Conservation (phyloP, 176 grass and related monocot genomes). For the Rhynchospora tenuis region DNA sequence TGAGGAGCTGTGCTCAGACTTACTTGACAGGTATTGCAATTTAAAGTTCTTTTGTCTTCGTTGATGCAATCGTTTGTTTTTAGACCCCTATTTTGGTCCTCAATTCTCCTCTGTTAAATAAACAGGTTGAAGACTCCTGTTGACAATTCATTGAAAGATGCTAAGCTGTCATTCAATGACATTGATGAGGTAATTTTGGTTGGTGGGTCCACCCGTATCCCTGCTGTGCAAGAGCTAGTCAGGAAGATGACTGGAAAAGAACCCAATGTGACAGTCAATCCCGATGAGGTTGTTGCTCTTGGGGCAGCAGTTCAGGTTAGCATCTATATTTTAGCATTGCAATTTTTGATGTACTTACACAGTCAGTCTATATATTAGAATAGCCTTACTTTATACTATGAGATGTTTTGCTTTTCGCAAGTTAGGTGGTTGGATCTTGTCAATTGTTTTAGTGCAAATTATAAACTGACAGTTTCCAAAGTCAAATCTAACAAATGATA, state of each 20-base stretch:
- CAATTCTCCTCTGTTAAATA: constrained; percentile 4
- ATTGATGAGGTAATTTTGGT: constrained; percentile 96
- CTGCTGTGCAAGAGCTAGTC: constrained; percentile 88
- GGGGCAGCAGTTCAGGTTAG: constrained; percentile 94
- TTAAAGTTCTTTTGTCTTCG: not conserved
- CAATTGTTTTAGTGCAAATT: too few species aligned
- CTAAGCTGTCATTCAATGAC: constrained; percentile 75
- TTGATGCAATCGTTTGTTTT: not conserved
- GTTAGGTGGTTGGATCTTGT: too few species aligned
- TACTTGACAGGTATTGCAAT: constrained; percentile 76
- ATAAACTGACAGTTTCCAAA: too few species aligned
- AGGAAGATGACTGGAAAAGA: constrained; percentile 89
- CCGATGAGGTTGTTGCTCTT: constrained; percentile 94
- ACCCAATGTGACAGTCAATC: constrained; percentile 98
- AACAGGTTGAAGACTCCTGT: constrained; percentile 84
- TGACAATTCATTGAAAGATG: constrained; percentile 79
- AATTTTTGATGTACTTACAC: not conserved
- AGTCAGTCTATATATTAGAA: not conserved
- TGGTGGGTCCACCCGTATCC: constrained; percentile 93
- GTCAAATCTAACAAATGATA: not conserved
- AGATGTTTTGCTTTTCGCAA: not conserved
- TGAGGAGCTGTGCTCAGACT: constrained; percentile 87
- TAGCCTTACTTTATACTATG: not conserved
- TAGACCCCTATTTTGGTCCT: not conserved
- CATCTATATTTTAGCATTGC: not conserved